Base-by-base conservation (phyloP, 2,329 filamentous ascomycete species). In the Hypoxylon sp. region DNA sequence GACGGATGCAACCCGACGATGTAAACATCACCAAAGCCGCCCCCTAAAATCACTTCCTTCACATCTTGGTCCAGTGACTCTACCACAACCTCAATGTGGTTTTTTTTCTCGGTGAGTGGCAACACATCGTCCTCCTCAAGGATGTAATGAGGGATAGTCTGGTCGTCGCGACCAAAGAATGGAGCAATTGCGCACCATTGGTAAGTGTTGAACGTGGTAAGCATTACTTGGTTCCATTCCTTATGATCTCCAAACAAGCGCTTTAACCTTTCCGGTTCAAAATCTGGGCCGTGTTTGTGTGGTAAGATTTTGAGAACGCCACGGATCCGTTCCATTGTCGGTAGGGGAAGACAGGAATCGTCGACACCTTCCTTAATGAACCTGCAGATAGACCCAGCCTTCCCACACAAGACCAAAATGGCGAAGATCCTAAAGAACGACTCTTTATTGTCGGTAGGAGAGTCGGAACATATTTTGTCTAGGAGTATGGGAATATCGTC, bases 121-220 rank as follows among this genome's bases (percentile, higher is more conserved):
- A 64, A 41, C 1, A 54, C 26, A n/a, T 64, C 62, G 2, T 26
- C 20, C 8, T 43, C 6, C 47, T 64, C 57, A 6, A 64, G 24
- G 13, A 61, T 8, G n/a, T 57, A 64, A 20, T 64, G 62, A 26
- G 49, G 53, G 5, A 64, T 64, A 1, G 22, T 26, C 2, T 28
- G 24, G 1, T 49, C 34, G 6, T 24, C n/a, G 6, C 53, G 57
- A 10, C 43, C 11, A 6, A 64, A 48, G 32, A 61, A 64, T 2
- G 62, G 62, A 2, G 62, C 48, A 4, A 61, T 58, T 1, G n/a
- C n/a, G 49, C 62, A 61, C 62, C 62, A 64, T 30, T 64, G 62
- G 13, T 24, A 32, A 1, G 17, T 43, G 3, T 54, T 49, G 17
- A 64, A 55, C 15, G 11, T 47, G 1, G 20, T 37, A 4, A 64